Conservation (phyloP, 1,139 yeast species). For the Suhomyces terraborum region DNA sequence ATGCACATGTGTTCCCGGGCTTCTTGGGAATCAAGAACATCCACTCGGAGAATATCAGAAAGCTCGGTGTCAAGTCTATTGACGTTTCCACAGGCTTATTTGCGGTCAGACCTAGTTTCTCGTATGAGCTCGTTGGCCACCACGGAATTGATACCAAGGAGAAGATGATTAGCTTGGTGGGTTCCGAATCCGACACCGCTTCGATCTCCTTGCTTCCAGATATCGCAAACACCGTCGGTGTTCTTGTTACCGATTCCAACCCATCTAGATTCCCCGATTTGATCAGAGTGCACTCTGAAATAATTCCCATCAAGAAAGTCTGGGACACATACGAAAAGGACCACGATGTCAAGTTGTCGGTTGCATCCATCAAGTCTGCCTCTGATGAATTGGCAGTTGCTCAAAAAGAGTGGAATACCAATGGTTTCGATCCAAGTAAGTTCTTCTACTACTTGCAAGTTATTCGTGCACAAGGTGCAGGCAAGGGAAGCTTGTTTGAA, state of each 20-base stretch:
- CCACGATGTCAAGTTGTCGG: constrained; percentile 39
- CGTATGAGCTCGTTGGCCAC: constrained; percentile 36
- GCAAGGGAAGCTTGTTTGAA: constrained; percentile 35
- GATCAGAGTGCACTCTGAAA: constrained; percentile 48
- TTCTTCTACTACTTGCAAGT: constrained; percentile 35
- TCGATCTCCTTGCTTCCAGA: constrained; percentile 43
- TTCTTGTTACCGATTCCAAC: constrained; percentile 34
- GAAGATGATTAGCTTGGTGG: constrained; percentile 42
- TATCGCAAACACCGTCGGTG: constrained; percentile 45
- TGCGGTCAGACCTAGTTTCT: constrained; percentile 40
- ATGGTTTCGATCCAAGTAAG: constrained; percentile 32
- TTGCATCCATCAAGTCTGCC: constrained; percentile 25
- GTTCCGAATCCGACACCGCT: constrained; percentile 40
- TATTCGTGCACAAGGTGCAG: constrained; percentile 37
- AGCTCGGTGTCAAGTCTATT: constrained; percentile 51
- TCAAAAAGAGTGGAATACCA: constrained; percentile 24
- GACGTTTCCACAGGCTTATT: constrained; percentile 50
- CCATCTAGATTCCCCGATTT: constrained; percentile 46
- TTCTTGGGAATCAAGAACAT: constrained; percentile 39
- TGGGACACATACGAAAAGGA: constrained; percentile 43
- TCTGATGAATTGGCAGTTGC: constrained; percentile 37
- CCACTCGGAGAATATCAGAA: constrained; percentile 32
- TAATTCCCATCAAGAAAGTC: constrained; percentile 39
- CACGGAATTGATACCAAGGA: constrained; percentile 41
- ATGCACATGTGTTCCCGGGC: constrained; percentile 29